Evolutionary conservation across 768 basidiomycete genomes (phyloP).

Genomic region (Kwoniella sp.): DNA sequence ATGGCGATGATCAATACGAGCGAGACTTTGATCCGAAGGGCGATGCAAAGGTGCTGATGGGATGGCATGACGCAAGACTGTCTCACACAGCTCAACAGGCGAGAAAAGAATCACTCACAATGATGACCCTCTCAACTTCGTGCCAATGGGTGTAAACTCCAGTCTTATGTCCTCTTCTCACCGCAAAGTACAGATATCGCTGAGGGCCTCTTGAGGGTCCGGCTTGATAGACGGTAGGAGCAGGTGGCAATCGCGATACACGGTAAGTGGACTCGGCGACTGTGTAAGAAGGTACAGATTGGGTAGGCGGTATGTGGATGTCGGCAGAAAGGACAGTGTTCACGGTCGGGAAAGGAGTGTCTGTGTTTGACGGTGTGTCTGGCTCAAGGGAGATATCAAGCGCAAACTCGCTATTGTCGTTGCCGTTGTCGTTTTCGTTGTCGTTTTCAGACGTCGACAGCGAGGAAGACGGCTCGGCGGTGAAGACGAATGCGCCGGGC

Average conservation of each 20-base stretch:
- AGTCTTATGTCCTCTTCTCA: constrained; percentile 33
- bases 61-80: neutral
- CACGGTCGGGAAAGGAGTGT: constrained; percentile 16
- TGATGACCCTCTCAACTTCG: constrained; percentile 44
- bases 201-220: constrained; percentile 22
- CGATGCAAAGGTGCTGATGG: neutral
- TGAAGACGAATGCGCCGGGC: constrained; percentile 13
- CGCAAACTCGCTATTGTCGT: no score
- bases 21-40: neutral
- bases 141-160: constrained; percentile 49
- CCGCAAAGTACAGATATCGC: constrained; percentile 44
- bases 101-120: constrained; percentile 33
- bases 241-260: constrained; percentile 23
- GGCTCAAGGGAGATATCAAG: neutral
- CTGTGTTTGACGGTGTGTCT: neutral
- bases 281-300: constrained; percentile 13
- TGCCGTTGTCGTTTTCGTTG: neutral
- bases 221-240: constrained; percentile 14
- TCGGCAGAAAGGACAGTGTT: constrained; percentile 15
- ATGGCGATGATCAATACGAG: neutral
- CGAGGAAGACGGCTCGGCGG: neutral
- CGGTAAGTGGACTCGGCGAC: constrained; percentile 13
- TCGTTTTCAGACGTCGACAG: neutral
- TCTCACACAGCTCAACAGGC: neutral
- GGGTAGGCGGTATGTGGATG: constrained; percentile 6